These are phyloP conservation scores for Beauveria asiatica DNA, from an alignment of 2,329 filamentous ascomycete genomes.

Conservation along the genomic window DNA sequence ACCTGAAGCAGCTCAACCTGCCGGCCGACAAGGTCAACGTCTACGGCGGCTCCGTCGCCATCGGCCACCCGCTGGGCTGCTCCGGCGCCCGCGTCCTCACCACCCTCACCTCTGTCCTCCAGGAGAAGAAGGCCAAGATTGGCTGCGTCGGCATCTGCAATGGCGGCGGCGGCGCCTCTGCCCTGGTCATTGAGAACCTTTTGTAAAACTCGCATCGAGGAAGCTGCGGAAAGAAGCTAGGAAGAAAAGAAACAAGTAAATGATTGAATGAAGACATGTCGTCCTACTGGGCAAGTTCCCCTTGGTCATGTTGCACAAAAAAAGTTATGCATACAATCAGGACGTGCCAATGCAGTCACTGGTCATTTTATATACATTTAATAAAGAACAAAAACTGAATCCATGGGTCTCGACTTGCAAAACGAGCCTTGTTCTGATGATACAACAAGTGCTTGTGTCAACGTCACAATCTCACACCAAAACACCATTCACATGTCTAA, in stretches of 20 bases:
- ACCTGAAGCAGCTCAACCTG: constrained; percentile 83
- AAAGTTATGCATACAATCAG: constrained; percentile 1
- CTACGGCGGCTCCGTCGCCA: constrained; percentile 88
- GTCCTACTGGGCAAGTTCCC: background rate
- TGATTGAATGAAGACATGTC: background rate
- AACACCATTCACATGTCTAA: no score
- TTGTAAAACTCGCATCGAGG: constrained; percentile 32
- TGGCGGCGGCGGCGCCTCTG: constrained; percentile 90
- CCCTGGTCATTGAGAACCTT: constrained; percentile 76
- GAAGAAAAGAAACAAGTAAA: background rate
- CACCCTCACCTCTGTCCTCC: constrained; percentile 80
- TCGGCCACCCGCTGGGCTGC: constrained; percentile 89
- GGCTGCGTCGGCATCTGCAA: constrained; percentile 96
- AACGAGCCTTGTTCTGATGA: no score
- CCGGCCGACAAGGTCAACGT: constrained; percentile 85
- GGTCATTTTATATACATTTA: constrained; percentile 3
- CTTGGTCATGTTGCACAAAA: background rate
- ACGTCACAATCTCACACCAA: no score
- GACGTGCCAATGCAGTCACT: background rate
- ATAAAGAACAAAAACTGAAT: background rate
- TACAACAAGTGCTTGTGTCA: no score
- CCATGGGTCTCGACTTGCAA: background rate
- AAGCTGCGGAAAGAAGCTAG: background rate
- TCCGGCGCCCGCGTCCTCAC: constrained; percentile 90
- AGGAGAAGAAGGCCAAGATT: constrained; percentile 86